Conservation (phyloP, 768 basidiomycete species). For the Sporobolomyces phaffii region DNA sequence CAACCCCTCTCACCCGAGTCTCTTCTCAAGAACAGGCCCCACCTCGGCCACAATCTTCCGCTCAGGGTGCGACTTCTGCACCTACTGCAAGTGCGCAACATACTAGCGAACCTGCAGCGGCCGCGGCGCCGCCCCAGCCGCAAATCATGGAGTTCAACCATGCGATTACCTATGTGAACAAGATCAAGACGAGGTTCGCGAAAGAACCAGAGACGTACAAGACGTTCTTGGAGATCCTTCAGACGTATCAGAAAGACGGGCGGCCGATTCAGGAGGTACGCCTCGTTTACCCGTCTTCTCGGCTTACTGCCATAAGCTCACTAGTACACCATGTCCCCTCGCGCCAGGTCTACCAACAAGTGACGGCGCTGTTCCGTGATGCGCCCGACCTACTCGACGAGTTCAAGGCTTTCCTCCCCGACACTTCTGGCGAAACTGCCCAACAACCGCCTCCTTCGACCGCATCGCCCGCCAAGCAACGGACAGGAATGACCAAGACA, state of each 20-base stretch:
- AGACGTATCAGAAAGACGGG: conserved; percentile 56
- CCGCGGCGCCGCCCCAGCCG: conserved; percentile 4
- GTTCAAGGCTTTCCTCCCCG: conserved; percentile 41
- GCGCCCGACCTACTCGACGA: conserved; percentile 40
- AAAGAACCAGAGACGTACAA: conserved; percentile 76
- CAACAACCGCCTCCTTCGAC: neutral
- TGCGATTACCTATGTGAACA: conserved; percentile 93
- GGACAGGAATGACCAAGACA: neutral
- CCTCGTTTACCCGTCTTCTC: conserved; percentile 11
- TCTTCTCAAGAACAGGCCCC: neutral
- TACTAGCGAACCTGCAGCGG: neutral
- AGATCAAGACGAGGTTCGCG: conserved; percentile 84
- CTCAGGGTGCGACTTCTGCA: neutral
- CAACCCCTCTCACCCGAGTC: neutral
- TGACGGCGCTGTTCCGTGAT: conserved; percentile 37
- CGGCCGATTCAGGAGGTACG: conserved; percentile 55
- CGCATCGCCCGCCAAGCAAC: neutral
- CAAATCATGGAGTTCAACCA: conserved; percentile 54
- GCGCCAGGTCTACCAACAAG: conserved; percentile 39
- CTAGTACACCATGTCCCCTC: conserved; percentile 5
- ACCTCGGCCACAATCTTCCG: neutral
- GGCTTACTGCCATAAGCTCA: too few relatives aligned
- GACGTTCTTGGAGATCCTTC: conserved; percentile 51
- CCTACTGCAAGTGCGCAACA: conserved; percentile 4
- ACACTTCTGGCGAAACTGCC: conserved; percentile 29